A percentile compares a stretch with the other conserved stretches of the same genome.
Evolutionary conservation across 2,329 filamentous ascomycete species (phyloP).

Genomic region (Hypoxylon sp.): DNA sequence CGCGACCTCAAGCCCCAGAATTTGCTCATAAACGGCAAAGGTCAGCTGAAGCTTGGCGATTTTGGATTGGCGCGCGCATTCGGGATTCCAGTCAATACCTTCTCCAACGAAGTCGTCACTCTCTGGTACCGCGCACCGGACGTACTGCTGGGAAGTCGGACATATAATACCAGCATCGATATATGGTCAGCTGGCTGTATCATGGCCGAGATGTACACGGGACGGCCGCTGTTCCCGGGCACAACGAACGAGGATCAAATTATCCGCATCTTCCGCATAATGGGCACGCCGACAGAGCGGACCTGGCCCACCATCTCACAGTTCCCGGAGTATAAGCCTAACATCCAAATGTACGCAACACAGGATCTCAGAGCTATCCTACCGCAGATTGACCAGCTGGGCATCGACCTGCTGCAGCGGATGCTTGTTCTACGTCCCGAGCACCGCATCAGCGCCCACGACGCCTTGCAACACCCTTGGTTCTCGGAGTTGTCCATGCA

Average conservation of each 20-base stretch:
- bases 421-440: conserved; percentile 96
- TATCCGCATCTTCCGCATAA: conserved; percentile 95
- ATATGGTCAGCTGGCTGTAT: conserved; percentile 99
- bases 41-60: conserved; percentile 90
- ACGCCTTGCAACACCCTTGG: conserved; percentile 92
- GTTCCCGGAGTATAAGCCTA: conserved; percentile 97
- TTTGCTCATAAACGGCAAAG: conserved; percentile 91
- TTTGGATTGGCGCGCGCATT: conserved; percentile 95
- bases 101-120: conserved; percentile 97
- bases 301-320: conserved; percentile 96
- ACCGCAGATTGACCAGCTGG: conserved; percentile 87
- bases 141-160: conserved; percentile 90
- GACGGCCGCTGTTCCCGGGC: conserved; percentile 92
- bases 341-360: conserved; percentile 93
- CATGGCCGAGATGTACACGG: conserved; percentile 99
- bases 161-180: conserved; percentile 99
- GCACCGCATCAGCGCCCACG: conserved; percentile 86
- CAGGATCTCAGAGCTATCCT: conserved; percentile 89
- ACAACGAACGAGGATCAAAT: conserved; percentile 99
- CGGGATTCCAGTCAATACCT: conserved; percentile 97
- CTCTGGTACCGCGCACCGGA: conserved; percentile 98
- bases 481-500: conserved; percentile 79
- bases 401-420: conserved; percentile 85
- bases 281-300: conserved; percentile 96
- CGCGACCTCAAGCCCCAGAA: conserved; percentile 97